Evolutionary conservation across 805 yeast species (phyloP).

Genomic region (Lachancea waltii): DNA sequence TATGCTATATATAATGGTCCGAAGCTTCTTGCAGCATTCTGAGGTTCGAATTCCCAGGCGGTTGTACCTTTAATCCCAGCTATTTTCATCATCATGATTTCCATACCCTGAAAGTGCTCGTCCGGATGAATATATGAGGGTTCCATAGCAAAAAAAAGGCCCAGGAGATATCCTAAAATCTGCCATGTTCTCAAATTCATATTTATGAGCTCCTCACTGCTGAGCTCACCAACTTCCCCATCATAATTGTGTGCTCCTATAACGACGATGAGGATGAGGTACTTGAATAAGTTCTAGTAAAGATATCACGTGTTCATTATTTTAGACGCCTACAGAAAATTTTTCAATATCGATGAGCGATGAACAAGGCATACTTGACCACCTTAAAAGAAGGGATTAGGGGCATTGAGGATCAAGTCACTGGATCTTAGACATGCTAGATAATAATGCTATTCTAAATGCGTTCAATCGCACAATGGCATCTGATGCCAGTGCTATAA

Average conservation of each 20-base stretch:
- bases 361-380: too few relatives aligned
- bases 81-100: slow-evolving; percentile 41
- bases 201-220: too few relatives aligned
- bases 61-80: slow-evolving; percentile 25
- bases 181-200: slow-evolving; percentile 9
- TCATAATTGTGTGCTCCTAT: too few relatives aligned
- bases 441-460: slow-evolving; percentile 43
- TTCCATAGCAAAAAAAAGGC: slow-evolving; percentile 53
- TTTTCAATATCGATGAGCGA: slow-evolving; percentile 5
- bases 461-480: slow-evolving; percentile 51
- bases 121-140: slow-evolving; percentile 94
- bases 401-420: too few relatives aligned
- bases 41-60: slow-evolving; percentile 79
- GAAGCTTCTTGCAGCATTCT: slow-evolving; percentile 52
- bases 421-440: slow-evolving; percentile 29
- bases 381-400: too few relatives aligned
- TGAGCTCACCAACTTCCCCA: too few relatives aligned
- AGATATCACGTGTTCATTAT: too few relatives aligned
- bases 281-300: too few relatives aligned
- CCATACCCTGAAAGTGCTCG: slow-evolving; percentile 91
- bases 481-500: slow-evolving; percentile 43
- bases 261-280: too few relatives aligned
- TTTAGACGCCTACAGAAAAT: background rate
- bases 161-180: slow-evolving; percentile 18
- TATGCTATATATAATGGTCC: slow-evolving; percentile 62